Evolutionary conservation across 352 stramenopile species (phyloP).

Genomic region (Lagenidium giganteum): DNA sequence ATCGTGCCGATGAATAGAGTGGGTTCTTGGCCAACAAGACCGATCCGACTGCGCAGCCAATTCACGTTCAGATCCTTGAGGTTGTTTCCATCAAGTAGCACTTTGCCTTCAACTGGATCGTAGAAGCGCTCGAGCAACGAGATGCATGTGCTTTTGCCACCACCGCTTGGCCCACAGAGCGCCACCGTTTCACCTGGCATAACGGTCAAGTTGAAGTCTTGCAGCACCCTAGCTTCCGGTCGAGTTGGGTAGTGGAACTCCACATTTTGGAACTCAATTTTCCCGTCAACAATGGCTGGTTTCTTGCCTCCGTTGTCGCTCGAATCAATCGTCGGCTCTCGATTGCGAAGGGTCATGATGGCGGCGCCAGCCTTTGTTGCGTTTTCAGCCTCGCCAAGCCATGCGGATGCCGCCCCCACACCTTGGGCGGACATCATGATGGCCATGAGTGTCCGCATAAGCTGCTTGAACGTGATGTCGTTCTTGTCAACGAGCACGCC

Average conservation of each 20-base stretch:
- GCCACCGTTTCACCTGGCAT: conserved; percentile 27
- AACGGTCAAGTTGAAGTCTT: conserved; percentile 27
- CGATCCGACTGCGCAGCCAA: conserved; percentile 27
- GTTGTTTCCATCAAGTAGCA: conserved; percentile 30
- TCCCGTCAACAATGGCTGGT: conserved; percentile 20
- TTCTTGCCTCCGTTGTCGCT: conserved; percentile 13
- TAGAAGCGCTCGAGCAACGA: conserved; percentile 37
- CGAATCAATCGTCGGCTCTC: conserved; percentile 12
- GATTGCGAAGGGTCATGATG: conserved; percentile 24
- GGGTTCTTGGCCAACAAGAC: conserved; percentile 60
- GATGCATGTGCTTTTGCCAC: conserved; percentile 31
- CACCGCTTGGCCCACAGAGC: conserved; percentile 28
- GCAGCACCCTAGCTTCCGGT: conserved; percentile 20
- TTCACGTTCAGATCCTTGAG: conserved; percentile 26
- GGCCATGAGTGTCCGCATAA: conserved; percentile 36
- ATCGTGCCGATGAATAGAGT: conserved; percentile 42
- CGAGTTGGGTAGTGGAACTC: conserved; percentile 36
- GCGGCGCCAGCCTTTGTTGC: conserved; percentile 18
- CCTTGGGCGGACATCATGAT: conserved; percentile 33
- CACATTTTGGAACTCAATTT: conserved; percentile 32
- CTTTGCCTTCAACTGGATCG: conserved; percentile 22
- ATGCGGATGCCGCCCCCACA: conserved; percentile 24
- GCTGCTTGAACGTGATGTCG: conserved; percentile 34
- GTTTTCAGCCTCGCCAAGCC: conserved; percentile 16
- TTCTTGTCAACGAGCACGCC: conserved; percentile 32